A percentile compares a stretch with the other conserved stretches of the same genome.
Conservation (phyloP, 352 stramenopile species). For the Phytopythium mirpurense region DNA sequence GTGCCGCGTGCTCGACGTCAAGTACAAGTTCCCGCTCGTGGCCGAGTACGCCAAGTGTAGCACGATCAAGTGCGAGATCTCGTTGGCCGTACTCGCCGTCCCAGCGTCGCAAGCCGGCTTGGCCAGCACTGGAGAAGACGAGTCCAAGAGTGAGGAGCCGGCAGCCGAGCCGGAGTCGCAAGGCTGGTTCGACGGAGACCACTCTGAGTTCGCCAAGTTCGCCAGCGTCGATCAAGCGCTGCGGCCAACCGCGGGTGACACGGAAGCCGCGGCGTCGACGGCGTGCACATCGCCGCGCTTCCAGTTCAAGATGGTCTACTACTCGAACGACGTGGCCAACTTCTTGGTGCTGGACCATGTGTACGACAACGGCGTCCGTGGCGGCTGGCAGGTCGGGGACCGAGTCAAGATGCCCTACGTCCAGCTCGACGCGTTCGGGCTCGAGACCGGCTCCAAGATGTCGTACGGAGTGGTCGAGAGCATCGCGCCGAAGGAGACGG, state of each 20-base stretch:
- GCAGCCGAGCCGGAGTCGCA: constrained; percentile 18
- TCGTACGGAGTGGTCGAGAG: constrained; percentile 55
- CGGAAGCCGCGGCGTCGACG: not conserved
- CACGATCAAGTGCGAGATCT: constrained; percentile 70
- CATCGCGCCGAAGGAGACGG: constrained; percentile 28
- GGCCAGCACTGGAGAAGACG: constrained; percentile 10
- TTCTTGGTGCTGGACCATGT: constrained; percentile 83
- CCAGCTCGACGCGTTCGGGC: constrained; percentile 51
- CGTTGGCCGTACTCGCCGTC: constrained; percentile 52
- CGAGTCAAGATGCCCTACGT: constrained; percentile 73
- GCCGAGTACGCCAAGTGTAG: constrained; percentile 51
- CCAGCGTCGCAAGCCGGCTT: constrained; percentile 29
- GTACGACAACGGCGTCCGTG: constrained; percentile 76
- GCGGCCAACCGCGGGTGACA: constrained; percentile 21
- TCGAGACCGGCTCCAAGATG: constrained; percentile 50
- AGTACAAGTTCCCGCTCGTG: constrained; percentile 66
- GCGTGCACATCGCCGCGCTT: constrained; percentile 28
- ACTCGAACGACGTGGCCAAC: constrained; percentile 77
- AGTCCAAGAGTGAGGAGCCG: constrained; percentile 40
- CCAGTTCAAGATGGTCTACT: constrained; percentile 63
- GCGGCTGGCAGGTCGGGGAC: constrained; percentile 61
- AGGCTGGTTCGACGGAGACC: constrained; percentile 33
- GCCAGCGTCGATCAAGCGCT: constrained; percentile 60
- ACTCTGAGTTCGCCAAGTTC: constrained; percentile 58
- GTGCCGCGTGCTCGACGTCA: constrained; percentile 68